Conservation (phyloP, 2,329 filamentous ascomycete species). For the Aaosphaeria pasadenensis region DNA sequence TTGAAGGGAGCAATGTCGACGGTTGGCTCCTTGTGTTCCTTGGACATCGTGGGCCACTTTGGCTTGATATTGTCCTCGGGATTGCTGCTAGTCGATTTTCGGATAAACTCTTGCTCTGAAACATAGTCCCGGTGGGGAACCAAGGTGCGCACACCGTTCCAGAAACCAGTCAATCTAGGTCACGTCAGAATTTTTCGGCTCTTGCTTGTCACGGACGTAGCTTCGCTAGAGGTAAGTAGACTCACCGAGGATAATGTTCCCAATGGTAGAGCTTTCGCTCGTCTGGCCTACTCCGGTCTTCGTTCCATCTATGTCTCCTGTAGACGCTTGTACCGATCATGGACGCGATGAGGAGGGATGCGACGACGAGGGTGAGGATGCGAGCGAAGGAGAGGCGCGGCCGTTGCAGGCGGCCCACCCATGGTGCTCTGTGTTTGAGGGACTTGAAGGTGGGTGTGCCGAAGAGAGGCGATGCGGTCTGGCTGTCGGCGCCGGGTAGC, state of each 20-base stretch:
- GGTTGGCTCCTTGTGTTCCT: constrained; percentile 37
- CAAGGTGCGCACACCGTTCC: constrained; percentile 47
- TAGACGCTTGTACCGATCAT: constrained; percentile 44
- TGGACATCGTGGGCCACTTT: constrained; percentile 31
- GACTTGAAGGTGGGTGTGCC: constrained; percentile 32
- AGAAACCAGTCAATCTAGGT: constrained; percentile 45
- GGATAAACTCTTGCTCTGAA: constrained; percentile 45
- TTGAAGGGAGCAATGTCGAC: constrained; percentile 42
- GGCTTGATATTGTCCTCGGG: constrained; percentile 37
- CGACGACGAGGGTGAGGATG: constrained; percentile 40
- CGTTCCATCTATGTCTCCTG: constrained; percentile 33
- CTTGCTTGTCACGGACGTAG: too few species aligned
- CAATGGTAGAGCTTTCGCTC: constrained; percentile 41
- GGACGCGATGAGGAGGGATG: constrained; percentile 38
- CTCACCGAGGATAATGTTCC: constrained; percentile 45
- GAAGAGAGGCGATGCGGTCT: constrained; percentile 39
- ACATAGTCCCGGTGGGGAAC: constrained; percentile 42
- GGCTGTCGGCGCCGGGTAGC: constrained; percentile 42
- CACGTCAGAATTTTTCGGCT: not conserved
- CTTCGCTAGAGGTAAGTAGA: constrained; percentile 4
- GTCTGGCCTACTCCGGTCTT: constrained; percentile 30
- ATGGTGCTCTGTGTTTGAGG: constrained; percentile 34
- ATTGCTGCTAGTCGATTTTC: constrained; percentile 37
- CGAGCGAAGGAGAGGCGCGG: constrained; percentile 42
- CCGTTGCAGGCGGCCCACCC: constrained; percentile 39